Percentiles rank a stretch among this genome's conserved stretches.
These are phyloP conservation scores for Coprinopsis strossmayeri DNA, from an alignment of 768 basidiomycete genomes.

Conservation along the genomic window DNA sequence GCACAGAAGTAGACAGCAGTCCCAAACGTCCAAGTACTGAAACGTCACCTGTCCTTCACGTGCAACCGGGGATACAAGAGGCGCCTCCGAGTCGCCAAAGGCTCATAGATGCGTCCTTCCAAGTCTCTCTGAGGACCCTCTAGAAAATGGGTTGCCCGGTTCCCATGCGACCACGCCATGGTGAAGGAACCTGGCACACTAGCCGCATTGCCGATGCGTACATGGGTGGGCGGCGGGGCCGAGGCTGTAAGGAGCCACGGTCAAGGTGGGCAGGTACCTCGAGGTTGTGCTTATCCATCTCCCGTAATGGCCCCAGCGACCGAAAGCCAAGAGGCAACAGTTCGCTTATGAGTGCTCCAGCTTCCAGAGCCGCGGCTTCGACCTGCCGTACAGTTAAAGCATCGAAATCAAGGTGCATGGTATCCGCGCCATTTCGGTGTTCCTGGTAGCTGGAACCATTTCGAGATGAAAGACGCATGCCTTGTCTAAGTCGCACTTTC, in stretches of 20 bases:
- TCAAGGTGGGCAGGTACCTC: too few species aligned
- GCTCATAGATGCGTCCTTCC: slow-evolving; percentile 10
- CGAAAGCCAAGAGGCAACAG: slow-evolving; percentile 37
- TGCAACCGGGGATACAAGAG: neutral
- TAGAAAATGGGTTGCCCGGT: slow-evolving; percentile 10
- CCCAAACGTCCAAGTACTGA: slow-evolving; percentile 54
- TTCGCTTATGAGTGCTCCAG: slow-evolving; percentile 50
- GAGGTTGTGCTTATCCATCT: neutral
- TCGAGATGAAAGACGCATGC: neutral
- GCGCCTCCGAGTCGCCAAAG: slow-evolving; percentile 4
- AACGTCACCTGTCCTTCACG: slow-evolving; percentile 51
- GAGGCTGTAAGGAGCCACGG: too few species aligned
- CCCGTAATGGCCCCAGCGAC: neutral
- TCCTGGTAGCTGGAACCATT: neutral
- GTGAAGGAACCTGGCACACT: slow-evolving; percentile 47
- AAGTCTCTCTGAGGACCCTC: slow-evolving; percentile 1
- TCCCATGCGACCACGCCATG: slow-evolving; percentile 27
- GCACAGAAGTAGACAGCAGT: slow-evolving; percentile 66
- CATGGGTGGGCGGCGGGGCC: slow-evolving; percentile 38
- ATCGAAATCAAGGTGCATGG: slow-evolving; percentile 52
- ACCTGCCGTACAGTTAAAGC: slow-evolving; percentile 50
- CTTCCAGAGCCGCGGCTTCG: slow-evolving; percentile 59
- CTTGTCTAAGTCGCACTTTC: neutral
- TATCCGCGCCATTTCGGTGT: slow-evolving; percentile 4
- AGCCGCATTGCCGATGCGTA: slow-evolving; percentile 53